Conservation (phyloP, 306 rosid genomes). For the Cotoneaster glaucophyllus region DNA sequence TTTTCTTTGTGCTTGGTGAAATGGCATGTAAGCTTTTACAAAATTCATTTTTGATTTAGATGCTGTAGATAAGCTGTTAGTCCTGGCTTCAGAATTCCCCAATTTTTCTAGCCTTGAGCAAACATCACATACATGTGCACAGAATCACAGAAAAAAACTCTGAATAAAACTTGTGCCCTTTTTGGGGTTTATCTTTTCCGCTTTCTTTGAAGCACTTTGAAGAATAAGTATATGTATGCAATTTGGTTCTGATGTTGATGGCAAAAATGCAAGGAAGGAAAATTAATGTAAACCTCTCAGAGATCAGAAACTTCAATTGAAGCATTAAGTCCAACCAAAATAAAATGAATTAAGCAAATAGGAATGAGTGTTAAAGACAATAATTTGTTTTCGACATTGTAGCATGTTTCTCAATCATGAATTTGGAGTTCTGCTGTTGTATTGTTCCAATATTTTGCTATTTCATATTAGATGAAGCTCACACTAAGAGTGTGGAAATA, state of each 20-base stretch:
- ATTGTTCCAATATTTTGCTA: not conserved
- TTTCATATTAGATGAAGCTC: not conserved
- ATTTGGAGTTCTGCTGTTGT: not conserved
- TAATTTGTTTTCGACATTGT: not conserved
- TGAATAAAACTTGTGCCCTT: not conserved
- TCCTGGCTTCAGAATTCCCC: not conserved
- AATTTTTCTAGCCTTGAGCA: not conserved
- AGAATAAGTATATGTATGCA: not conserved
- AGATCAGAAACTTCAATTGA: not conserved
- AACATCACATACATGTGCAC: not conserved
- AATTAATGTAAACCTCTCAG: not conserved
- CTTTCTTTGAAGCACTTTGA: not conserved
- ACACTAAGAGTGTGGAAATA: too few relatives aligned
- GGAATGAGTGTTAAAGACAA: not conserved
- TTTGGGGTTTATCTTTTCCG: not conserved
- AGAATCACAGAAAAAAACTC: not conserved
- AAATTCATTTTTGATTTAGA: not conserved
- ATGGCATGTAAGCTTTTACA: not conserved
- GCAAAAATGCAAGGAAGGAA: too few relatives aligned
- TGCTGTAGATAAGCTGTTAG: not conserved
- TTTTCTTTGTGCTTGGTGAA: not conserved
- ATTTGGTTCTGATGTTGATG: not conserved
- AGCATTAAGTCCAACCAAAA: not conserved
- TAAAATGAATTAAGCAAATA: not conserved
- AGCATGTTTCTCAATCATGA: not conserved